phyloP scores from a whole-genome alignment of 495 filamentous ascomycete species.

The Aspergillus hancockii region DNA sequence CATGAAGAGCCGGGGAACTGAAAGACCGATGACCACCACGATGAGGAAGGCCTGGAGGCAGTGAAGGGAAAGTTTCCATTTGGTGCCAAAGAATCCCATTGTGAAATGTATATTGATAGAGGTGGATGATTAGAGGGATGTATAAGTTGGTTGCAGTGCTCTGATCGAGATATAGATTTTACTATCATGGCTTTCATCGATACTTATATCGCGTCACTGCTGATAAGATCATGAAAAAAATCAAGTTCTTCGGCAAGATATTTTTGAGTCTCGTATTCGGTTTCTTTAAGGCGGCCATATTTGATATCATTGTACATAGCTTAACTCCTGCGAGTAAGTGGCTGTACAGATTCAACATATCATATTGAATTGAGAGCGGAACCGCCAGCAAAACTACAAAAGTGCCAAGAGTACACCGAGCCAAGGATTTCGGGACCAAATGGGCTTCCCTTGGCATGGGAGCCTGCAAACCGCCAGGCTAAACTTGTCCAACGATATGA shows the following conservation, averaged over 20 bases:
- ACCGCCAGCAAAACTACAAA: no score
- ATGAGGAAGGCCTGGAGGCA: not conserved
- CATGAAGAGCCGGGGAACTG: not conserved
- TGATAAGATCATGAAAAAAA: not conserved
- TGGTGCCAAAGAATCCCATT: not conserved
- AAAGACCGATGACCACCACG: not conserved
- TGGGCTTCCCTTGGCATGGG: no score
- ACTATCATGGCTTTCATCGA: no score
- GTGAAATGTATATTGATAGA: not conserved
- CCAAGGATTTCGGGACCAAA: no score
- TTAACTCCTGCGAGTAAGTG: not conserved
- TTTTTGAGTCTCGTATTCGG: not conserved
- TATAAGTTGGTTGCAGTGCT: not conserved
- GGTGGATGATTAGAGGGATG: not conserved
- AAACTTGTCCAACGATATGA: no score
- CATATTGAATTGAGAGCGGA: not conserved
- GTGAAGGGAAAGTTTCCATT: not conserved
- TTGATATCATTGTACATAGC: not conserved
- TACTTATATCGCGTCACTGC: no score
- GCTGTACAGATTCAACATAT: not conserved
- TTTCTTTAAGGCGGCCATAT: not conserved
- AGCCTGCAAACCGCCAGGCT: no score
- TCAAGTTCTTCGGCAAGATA: not conserved
- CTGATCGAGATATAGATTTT: no score
- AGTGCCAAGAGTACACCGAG: no score